These are phyloP conservation scores for Yamadazyma dendronema DNA, from an alignment of 1,139 yeast species.

Conservation along the genomic window DNA sequence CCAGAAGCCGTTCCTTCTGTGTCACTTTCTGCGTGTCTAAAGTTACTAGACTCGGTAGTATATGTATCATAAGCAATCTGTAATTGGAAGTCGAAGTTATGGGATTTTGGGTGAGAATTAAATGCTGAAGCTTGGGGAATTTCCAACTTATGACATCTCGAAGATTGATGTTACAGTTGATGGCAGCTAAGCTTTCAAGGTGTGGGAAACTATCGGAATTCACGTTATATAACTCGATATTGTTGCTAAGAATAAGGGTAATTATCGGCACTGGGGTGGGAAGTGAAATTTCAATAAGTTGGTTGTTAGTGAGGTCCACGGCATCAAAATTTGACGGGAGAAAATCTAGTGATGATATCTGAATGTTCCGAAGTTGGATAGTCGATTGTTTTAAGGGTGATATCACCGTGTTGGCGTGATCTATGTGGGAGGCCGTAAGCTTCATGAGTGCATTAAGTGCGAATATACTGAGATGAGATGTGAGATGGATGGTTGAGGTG, in stretches of 20 bases:
- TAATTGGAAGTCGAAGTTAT: conserved; percentile 54
- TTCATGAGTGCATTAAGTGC: conserved; percentile 26
- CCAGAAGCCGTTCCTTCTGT: conserved; percentile 48
- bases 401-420: conserved; percentile 30
- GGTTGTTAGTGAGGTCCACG: conserved; percentile 69
- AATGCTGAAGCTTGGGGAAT: conserved; percentile 39
- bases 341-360: conserved; percentile 33
- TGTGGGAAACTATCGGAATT: conserved; percentile 35
- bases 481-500: background rate
- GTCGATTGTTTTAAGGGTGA: conserved; percentile 39
- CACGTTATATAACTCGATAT: conserved; percentile 40
- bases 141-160: conserved; percentile 32
- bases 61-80: conserved; percentile 58
- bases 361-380: conserved; percentile 33
- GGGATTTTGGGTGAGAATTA: conserved; percentile 64
- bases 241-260: conserved; percentile 54
- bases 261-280: conserved; percentile 44
- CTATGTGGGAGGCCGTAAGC: conserved; percentile 33
- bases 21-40: conserved; percentile 69
- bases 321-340: conserved; percentile 43
- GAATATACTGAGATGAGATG: background rate
- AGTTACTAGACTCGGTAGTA: conserved; percentile 58
- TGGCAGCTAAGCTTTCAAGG: conserved; percentile 49
- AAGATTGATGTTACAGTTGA: conserved; percentile 47
- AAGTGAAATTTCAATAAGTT: conserved; percentile 46